Conservation (phyloP, 768 basidiomycete genomes). For the Suillus americanus region DNA sequence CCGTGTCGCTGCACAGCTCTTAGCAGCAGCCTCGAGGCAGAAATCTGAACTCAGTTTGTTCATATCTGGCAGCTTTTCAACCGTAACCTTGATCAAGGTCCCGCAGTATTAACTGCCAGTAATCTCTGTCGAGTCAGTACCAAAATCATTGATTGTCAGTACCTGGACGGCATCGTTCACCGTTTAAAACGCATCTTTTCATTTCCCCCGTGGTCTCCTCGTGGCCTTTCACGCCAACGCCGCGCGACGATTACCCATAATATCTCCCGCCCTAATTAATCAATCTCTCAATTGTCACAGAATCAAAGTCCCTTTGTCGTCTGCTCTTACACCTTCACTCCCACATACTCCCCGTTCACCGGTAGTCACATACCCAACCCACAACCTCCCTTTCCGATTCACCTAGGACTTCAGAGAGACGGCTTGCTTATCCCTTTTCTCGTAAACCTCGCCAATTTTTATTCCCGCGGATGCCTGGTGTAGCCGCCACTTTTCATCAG, state of each 20-base stretch:
- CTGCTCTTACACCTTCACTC: slow-evolving; percentile 15
- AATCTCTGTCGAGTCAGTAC: not conserved
- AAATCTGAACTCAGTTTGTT: slow-evolving; percentile 4
- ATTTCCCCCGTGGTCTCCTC: slow-evolving; percentile 15
- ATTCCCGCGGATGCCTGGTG: slow-evolving; percentile 43
- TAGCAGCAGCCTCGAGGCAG: slow-evolving; percentile 31
- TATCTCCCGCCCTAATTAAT: slow-evolving; percentile 33
- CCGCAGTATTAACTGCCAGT: not conserved
- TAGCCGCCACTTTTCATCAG: slow-evolving; percentile 35
- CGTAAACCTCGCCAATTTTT: slow-evolving; percentile 10
- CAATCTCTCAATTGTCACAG: slow-evolving; percentile 17
- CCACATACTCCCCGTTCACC: slow-evolving; percentile 27
- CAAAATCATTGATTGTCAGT: not conserved
- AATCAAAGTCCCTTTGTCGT: slow-evolving; percentile 21
- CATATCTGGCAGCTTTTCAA: slow-evolving; percentile 1
- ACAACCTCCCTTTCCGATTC: slow-evolving; percentile 19
- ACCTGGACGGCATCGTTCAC: slow-evolving; percentile 5
- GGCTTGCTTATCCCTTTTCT: not conserved
- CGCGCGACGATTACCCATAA: slow-evolving; percentile 30
- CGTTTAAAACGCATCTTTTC: slow-evolving; percentile 1
- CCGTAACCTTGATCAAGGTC: not conserved
- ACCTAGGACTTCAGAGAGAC: not conserved
- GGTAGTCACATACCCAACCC: slow-evolving; percentile 25
- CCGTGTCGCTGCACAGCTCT: slow-evolving; percentile 14
- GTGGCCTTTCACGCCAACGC: slow-evolving; percentile 35